Percentiles rank a stretch among this genome's conserved stretches.
Evolutionary conservation across 352 stramenopile genomes (phyloP).

Genomic region (Pythium oligandrum): DNA sequence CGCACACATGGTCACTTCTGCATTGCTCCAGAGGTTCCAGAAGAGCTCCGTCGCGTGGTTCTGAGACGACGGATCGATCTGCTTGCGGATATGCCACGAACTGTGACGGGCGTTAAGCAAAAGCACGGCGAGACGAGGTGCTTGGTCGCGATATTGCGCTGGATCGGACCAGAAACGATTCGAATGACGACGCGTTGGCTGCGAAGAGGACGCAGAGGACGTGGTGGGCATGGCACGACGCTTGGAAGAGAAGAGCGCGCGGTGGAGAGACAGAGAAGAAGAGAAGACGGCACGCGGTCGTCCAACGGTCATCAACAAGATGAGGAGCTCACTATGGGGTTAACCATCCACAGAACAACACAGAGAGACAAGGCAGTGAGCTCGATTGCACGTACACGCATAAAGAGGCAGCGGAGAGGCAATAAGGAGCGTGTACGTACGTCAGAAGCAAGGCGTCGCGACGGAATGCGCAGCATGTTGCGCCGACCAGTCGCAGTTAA

Average conservation of each 20-base stretch:
- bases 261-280: neutral
- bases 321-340: too few relatives aligned
- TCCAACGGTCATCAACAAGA: too few relatives aligned
- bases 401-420: too few relatives aligned
- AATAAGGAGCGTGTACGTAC: too few relatives aligned
- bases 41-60: conserved; percentile 44
- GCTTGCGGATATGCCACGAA: conserved; percentile 34
- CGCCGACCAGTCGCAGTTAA: too few relatives aligned
- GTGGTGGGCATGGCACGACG: neutral
- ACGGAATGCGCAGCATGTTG: too few relatives aligned
- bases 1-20: conserved; percentile 83
- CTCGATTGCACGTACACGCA: too few relatives aligned
- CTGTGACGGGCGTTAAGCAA: conserved; percentile 47
- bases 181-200: conserved; percentile 29
- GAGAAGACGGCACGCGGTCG: neutral
- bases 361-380: too few relatives aligned
- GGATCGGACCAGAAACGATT: conserved; percentile 54
- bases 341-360: too few relatives aligned
- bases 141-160: conserved; percentile 10
- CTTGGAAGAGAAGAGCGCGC: neutral
- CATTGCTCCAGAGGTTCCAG: conserved; percentile 63
- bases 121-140: conserved; percentile 51
- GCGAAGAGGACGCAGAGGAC: conserved; percentile 6
- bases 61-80: conserved; percentile 13
- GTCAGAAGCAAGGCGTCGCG: too few relatives aligned